These are phyloP conservation scores for Nicotiana obtusifolia DNA, from an alignment of 257 asterid genomes.

Conservation along the genomic window DNA sequence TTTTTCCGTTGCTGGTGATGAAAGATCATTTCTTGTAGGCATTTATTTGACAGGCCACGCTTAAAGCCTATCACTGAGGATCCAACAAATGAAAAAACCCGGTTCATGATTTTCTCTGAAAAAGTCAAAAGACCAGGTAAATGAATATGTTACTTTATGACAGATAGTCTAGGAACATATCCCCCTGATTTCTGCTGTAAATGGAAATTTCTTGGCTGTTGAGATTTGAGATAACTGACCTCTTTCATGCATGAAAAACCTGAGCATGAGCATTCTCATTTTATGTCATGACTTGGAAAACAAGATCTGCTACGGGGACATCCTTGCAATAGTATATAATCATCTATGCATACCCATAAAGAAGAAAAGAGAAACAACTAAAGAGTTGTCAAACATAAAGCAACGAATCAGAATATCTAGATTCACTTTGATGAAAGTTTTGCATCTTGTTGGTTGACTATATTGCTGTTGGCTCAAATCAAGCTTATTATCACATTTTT, in stretches of 20 bases:
- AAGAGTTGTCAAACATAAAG: background rate
- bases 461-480: background rate
- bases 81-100: constrained; percentile 59
- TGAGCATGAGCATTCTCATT: background rate
- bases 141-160: background rate
- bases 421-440: background rate
- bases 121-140: constrained; percentile 53
- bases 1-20: constrained; percentile 8
- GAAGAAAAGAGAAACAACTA: background rate
- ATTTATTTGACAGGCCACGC: constrained; percentile 78
- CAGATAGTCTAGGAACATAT: background rate
- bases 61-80: constrained; percentile 79
- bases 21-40: constrained; percentile 31
- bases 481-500: background rate
- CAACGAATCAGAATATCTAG: background rate
- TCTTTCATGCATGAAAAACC: background rate
- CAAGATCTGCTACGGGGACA: background rate
- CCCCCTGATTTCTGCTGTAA: background rate
- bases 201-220: background rate
- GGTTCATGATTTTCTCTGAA: constrained; percentile 72
- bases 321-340: background rate
- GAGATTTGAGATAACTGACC: background rate
- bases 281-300: background rate
- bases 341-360: background rate
- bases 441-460: background rate